phyloP scores from a whole-genome alignment of 108 stramenopile genomes.

The Discostella pseudostelligera region DNA sequence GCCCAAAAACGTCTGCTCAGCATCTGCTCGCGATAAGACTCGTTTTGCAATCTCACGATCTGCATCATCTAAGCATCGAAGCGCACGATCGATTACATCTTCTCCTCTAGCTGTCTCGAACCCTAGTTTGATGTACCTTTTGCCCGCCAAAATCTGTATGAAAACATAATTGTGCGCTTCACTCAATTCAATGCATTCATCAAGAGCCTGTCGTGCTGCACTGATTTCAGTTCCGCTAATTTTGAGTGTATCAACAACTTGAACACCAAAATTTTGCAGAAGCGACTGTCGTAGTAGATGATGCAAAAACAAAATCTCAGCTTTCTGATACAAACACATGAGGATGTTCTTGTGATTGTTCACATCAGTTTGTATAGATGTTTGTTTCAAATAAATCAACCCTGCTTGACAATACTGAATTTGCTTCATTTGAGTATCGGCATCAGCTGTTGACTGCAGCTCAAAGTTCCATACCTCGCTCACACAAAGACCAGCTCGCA shows the following conservation, averaged over 20 bases:
- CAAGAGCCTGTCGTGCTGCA: conserved; percentile 3
- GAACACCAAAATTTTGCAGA: not conserved
- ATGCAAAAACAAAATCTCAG: conserved; percentile 27
- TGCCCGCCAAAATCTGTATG: conserved; percentile 16
- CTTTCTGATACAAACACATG: conserved; percentile 28
- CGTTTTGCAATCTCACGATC: conserved; percentile 10
- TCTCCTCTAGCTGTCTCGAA: conserved; percentile 7
- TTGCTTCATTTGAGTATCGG: conserved; percentile 15
- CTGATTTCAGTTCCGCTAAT: conserved; percentile 14
- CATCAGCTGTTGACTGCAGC: not conserved
- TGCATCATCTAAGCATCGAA: conserved; percentile 7
- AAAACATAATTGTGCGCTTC: conserved; percentile 12
- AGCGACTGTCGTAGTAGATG: not conserved
- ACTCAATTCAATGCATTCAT: conserved; percentile 19
- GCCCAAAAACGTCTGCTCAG: not conserved
- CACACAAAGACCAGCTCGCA: conserved; percentile 25
- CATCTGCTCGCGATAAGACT: conserved; percentile 11
- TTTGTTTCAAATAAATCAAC: conserved; percentile 29
- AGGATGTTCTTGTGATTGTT: conserved; percentile 33
- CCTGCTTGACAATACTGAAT: conserved; percentile 26
- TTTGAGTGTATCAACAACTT: conserved; percentile 16
- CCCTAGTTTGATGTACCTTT: conserved; percentile 8
- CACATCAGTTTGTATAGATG: conserved; percentile 25
- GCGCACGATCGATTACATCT: conserved; percentile 8
- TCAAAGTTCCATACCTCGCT: conserved; percentile 23